A percentile compares a stretch with the other conserved stretches of the same genome.
Evolutionary conservation across 2,329 filamentous ascomycete genomes (phyloP).

Genomic region (Talaromyces funiculosus): DNA sequence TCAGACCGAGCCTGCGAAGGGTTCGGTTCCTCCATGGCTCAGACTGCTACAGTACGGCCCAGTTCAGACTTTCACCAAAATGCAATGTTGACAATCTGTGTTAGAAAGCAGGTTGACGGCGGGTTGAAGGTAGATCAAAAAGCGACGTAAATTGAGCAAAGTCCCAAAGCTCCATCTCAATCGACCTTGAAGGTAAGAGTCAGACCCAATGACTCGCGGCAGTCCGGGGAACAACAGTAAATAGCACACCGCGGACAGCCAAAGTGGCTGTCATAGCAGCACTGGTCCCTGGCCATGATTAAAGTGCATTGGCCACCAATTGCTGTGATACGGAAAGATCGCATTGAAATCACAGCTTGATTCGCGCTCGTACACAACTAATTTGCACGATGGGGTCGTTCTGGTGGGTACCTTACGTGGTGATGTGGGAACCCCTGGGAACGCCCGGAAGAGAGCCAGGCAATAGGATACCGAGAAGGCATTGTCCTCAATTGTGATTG

Average conservation of each 20-base stretch:
- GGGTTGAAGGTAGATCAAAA: neutral
- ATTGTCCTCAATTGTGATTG: neutral
- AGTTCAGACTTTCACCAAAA: neutral
- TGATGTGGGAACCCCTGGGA: slow-evolving; percentile 1
- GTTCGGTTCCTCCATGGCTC: neutral
- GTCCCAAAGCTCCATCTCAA: neutral
- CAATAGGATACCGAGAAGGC: neutral
- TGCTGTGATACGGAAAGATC: neutral
- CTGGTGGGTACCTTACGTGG: slow-evolving; percentile 2
- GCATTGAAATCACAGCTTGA: neutral
- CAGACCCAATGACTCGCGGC: neutral
- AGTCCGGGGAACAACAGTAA: neutral
- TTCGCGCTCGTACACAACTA: neutral
- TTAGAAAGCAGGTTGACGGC: neutral
- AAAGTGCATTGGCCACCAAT: neutral
- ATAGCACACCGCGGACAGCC: neutral
- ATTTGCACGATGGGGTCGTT: neutral
- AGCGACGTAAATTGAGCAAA: neutral
- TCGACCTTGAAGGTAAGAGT: neutral
- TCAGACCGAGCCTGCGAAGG: neutral
- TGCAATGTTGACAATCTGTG: neutral
- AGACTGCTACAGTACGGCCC: too few relatives aligned
- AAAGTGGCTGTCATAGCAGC: neutral
- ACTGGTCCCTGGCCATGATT: neutral
- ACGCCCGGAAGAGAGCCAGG: neutral